A percentile compares a stretch with the other conserved stretches of the same genome.
Evolutionary conservation across 208 protist genomes (phyloP).

Genomic region (Acanthamoeba castellanii): DNA sequence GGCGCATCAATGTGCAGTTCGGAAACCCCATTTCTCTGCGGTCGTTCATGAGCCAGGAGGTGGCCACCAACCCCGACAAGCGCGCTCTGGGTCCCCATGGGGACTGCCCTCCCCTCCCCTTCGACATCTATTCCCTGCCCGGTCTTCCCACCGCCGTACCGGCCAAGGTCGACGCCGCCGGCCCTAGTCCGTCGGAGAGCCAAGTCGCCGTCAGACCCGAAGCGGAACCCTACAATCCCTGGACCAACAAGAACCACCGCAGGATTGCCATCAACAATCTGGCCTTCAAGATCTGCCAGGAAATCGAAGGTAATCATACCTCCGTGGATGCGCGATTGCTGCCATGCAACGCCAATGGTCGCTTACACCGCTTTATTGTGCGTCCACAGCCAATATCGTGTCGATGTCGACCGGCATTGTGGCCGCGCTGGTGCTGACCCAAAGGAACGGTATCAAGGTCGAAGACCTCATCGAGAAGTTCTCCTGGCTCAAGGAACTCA

Average conservation of each 20-base stretch:
- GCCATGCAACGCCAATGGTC: neutral
- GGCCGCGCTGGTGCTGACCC: constrained; percentile 59
- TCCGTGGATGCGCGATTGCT: no score
- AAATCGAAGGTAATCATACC: neutral
- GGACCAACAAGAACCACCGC: constrained; percentile 70
- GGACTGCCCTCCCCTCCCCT: constrained; percentile 1
- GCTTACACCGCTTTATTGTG: neutral
- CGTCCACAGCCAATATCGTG: constrained; percentile 48
- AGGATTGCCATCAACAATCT: constrained; percentile 74
- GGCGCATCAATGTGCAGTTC: constrained; percentile 72
- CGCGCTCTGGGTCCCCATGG: neutral
- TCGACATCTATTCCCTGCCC: constrained; percentile 10
- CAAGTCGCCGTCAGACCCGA: neutral
- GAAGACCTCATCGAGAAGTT: constrained; percentile 73
- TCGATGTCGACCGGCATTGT: constrained; percentile 74
- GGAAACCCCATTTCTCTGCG: constrained; percentile 70
- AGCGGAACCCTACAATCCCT: constrained; percentile 74
- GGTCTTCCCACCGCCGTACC: neutral
- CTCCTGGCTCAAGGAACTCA: constrained; percentile 68
- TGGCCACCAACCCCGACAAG: constrained; percentile 23
- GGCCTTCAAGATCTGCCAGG: constrained; percentile 75
- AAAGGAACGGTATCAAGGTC: constrained; percentile 65
- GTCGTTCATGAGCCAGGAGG: neutral
- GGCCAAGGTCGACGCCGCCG: constrained; percentile 40
- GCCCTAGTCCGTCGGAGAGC: neutral